Base-by-base conservation (phyloP, 495 filamentous ascomycete species). In the Penicillium soppii region DNA sequence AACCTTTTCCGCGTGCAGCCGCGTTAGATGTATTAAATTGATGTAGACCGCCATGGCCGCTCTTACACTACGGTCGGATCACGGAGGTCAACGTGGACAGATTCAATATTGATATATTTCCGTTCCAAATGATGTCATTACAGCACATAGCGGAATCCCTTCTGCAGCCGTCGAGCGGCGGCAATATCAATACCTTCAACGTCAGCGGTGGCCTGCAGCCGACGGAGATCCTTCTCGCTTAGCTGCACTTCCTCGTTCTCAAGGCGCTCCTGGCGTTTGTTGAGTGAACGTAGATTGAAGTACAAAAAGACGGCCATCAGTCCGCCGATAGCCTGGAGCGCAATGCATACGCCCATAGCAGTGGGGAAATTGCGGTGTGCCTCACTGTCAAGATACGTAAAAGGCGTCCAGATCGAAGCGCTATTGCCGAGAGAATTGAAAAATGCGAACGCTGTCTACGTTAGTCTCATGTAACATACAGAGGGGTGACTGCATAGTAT, bases 391-490 rank as follows among this genome's bases (percentile, higher is more conserved):
- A 65, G 56, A 49, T 82, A 82, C 13, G 76, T 82, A 33, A 73
- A 81, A 0, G 78, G 74, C 0, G 79, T 80, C 77, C 77, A 82
- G 54, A 81, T 79, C 52, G 68, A 73, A 20, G 77, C 77, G 5
- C 71, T 73, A 57, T 81, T 82, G 35, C 73, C 76, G 36, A 82
- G 57, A 1, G 72, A 72, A 57, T 80, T 82, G 63, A 82, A 79
- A 47, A 80, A 79, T 12, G 77, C 78, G 44, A 78, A 75, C 0
- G 77, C 76, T 49, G 9, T 25, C 7, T 23, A 10, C 2, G 26
- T 49, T 30, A 49, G 47, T 17, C 8, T 19, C 2, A 7, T 17
- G n/a, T 22, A 7, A 13, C 5, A 12, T 6, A 21, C 0, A 7
- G 7, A 16, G 19, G 7, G 12, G 13, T 5, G 6, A 23, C 10